Percentiles rank a stretch among this genome's conserved stretches.
These are phyloP conservation scores for Vigna nakashimae DNA, from an alignment of 306 rosid genomes.

Conservation along the genomic window DNA sequence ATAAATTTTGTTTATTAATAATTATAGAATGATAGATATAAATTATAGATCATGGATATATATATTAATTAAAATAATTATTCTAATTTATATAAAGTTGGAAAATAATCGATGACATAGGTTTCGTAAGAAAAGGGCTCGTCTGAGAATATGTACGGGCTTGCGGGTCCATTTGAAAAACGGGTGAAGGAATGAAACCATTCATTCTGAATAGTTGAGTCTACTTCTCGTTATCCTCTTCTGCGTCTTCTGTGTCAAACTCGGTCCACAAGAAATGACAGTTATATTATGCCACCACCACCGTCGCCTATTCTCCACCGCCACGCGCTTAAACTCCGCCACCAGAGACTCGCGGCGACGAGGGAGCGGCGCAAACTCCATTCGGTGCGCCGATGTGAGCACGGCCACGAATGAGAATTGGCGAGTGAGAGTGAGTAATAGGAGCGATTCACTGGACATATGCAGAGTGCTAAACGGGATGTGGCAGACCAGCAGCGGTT, in stretches of 20 bases:
- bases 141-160: not conserved
- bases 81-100: no score
- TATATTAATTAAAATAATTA: no score
- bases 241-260: not conserved
- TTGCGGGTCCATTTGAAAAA: not conserved
- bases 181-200: not conserved
- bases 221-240: slow-evolving; percentile 43
- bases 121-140: not conserved
- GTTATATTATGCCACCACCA: slow-evolving; percentile 35
- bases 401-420: slow-evolving; percentile 49
- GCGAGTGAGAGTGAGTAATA: slow-evolving; percentile 57
- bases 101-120: no score
- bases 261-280: slow-evolving; percentile 45
- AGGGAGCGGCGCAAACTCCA: slow-evolving; percentile 24
- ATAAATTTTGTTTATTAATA: no score
- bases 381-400: slow-evolving; percentile 54
- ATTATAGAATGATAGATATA: no score
- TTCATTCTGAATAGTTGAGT: not conserved
- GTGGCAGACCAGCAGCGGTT: slow-evolving; percentile 93
- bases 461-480: slow-evolving; percentile 83
- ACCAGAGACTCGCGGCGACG: slow-evolving; percentile 16
- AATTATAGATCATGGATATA: no score
- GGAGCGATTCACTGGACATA: slow-evolving; percentile 71
- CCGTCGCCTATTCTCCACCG: slow-evolving; percentile 30
- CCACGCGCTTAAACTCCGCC: slow-evolving; percentile 40